A percentile compares a stretch with the other conserved stretches of the same genome.
Evolutionary conservation across 352 stramenopile species (phyloP).

Genomic region (Pythium aquatile): DNA sequence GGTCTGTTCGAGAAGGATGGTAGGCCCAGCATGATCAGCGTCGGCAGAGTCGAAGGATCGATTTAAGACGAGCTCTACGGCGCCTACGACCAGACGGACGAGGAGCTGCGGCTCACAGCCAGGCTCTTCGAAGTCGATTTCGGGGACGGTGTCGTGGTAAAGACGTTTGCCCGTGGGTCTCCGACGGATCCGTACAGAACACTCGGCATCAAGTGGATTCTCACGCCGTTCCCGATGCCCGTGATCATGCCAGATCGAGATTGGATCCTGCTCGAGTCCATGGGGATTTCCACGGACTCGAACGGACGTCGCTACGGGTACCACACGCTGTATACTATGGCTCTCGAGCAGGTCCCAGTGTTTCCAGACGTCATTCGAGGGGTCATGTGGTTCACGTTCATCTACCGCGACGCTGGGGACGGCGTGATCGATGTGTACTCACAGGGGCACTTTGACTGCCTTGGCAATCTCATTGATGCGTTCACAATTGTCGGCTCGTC

Average conservation of each 20-base stretch:
- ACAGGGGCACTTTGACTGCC: constrained; percentile 40
- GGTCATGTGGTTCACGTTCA: constrained; percentile 34
- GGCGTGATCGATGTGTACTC: constrained; percentile 45
- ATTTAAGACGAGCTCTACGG: constrained; percentile 56
- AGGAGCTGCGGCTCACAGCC: constrained; percentile 43
- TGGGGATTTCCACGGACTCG: constrained; percentile 37
- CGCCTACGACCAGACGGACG: constrained; percentile 43
- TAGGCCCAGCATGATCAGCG: constrained; percentile 35
- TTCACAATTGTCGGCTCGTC: constrained; percentile 31
- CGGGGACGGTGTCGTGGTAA: constrained; percentile 39
- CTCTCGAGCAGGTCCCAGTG: constrained; percentile 36
- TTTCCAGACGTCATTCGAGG: constrained; percentile 44
- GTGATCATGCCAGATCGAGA: constrained; percentile 33
- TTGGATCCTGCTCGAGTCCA: constrained; percentile 41
- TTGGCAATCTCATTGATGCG: constrained; percentile 31
- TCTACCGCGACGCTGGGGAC: constrained; percentile 41
- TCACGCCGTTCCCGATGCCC: constrained; percentile 24
- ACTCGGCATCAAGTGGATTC: constrained; percentile 50
- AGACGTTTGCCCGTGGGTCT: constrained; percentile 39
- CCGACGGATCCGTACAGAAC: constrained; percentile 43
- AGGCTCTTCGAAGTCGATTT: constrained; percentile 19
- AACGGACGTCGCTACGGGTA: constrained; percentile 37
- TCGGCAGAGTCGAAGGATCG: constrained; percentile 40
- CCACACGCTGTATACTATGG: constrained; percentile 39
- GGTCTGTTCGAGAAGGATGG: constrained; percentile 34